phyloP scores from a whole-genome alignment of 2,329 filamentous ascomycete species.

The Alternaria infectoria region DNA sequence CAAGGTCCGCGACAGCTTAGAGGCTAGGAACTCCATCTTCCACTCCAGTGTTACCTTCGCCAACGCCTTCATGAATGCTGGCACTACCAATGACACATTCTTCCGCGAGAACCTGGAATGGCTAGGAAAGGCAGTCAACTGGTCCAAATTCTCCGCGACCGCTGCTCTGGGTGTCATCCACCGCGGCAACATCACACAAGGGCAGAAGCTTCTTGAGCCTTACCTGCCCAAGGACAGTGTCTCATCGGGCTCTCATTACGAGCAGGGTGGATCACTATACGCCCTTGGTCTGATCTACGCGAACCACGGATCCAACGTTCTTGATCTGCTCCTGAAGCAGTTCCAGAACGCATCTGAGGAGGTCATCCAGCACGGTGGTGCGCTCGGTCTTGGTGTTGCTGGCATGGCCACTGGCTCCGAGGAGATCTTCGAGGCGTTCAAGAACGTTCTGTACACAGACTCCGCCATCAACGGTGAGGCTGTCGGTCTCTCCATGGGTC shows the following conservation, averaged over 20 bases:
- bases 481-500: constrained; percentile 92
- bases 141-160: constrained; percentile 98
- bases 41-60: constrained; percentile 97
- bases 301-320: constrained; percentile 91
- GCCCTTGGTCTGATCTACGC: constrained; percentile 96
- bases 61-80: constrained; percentile 99
- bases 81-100: constrained; percentile 97
- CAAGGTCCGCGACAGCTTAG: constrained; percentile 93
- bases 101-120: constrained; percentile 98
- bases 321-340: constrained; percentile 77
- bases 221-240: constrained; percentile 85
- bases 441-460: constrained; percentile 86
- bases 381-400: constrained; percentile 91
- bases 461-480: constrained; percentile 97
- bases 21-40: constrained; percentile 97
- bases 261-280: constrained; percentile 93
- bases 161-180: constrained; percentile 96
- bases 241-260: constrained; percentile 83
- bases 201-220: constrained; percentile 89
- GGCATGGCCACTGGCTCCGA: constrained; percentile 96
- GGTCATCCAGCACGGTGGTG: constrained; percentile 95
- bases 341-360: constrained; percentile 82
- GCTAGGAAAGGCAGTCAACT: constrained; percentile 98
- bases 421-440: constrained; percentile 89
- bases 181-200: constrained; percentile 91